phyloP scores from a whole-genome alignment of 257 asterid species.

The Jaltomata sinuosa region DNA sequence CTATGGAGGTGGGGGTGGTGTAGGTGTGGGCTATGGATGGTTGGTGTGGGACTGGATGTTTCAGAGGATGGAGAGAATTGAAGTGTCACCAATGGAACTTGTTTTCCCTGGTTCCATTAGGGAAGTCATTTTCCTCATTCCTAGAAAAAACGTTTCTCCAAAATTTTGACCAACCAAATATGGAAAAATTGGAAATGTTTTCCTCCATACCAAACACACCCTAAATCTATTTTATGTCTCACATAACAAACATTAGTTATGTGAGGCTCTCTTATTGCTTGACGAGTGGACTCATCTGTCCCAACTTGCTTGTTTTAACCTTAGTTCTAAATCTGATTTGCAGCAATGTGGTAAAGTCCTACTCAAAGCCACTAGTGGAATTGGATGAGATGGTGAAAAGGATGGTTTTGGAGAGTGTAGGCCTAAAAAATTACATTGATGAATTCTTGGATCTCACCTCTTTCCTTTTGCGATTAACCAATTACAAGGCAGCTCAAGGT shows the following conservation, averaged over 20 bases:
- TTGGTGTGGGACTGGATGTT: too few relatives aligned
- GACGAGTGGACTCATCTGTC: background rate
- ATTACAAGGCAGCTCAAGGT: background rate
- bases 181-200: too few relatives aligned
- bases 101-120: too few relatives aligned
- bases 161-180: too few relatives aligned
- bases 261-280: background rate
- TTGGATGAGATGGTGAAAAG: conserved; percentile 1
- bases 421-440: background rate
- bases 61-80: too few relatives aligned
- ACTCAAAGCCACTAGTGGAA: background rate
- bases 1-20: too few relatives aligned
- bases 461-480: background rate
- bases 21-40: too few relatives aligned
- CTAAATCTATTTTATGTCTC: background rate
- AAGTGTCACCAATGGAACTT: too few relatives aligned
- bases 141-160: too few relatives aligned
- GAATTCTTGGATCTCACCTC: background rate
- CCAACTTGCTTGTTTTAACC: background rate
- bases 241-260: background rate
- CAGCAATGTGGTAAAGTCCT: background rate
- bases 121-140: too few relatives aligned
- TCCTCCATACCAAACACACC: background rate
- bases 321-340: background rate
- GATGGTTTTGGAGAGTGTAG: conserved; percentile 3